Evolutionary conservation across 2,329 filamentous ascomycete species (phyloP), one percentile per base, ranked within the genome.

Genomic region (Aspergillus sp.): DNA sequence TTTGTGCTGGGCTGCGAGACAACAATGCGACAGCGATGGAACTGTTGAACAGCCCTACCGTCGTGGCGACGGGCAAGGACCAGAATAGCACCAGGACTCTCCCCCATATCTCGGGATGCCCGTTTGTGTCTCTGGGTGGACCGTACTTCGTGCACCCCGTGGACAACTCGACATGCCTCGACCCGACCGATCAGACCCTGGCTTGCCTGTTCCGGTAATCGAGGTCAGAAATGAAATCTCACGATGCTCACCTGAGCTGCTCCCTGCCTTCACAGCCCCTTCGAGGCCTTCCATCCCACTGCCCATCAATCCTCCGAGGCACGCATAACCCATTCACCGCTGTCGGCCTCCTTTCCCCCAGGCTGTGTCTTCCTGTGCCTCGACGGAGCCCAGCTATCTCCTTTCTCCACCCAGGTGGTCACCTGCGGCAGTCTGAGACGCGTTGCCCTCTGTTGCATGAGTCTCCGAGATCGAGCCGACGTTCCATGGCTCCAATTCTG

Each of bases 401-500:
- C 11, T 20, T 34, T 30, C 37, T 19, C n/a, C 49, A 42, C 39
- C 37, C 30, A 46, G 33, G 15, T 48, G 45, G 27, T 47, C 51
- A 48, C 13, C 27, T 45, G 30, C 34, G 51, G 51, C 15, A 24
- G 33, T 45, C n/a, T 24, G 27, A 41, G 51, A 40, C 42, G 33
- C 44, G 44, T 33, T 42, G n/a, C 30, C 51, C 19, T n/a, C 17
- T 7, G 33, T 33, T 17, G 24, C 39, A 42, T 8, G 20, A 24
- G 45, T 34, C 27, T 48, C n/a, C 33, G 33, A 42, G 33, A 15
- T 47, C 49, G 54, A 54, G 58, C 17, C 56, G 49, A 49, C 54
- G 61, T 65, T 60, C 66, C 63, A 55, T 68, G 67, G 66, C 62
- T 54, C 22, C 50, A 59, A 61, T 51, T 62, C 61, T 67, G 60